These are phyloP conservation scores for Aspergillus sp. DNA, from an alignment of 2,329 filamentous ascomycete species.

Conservation along the genomic window DNA sequence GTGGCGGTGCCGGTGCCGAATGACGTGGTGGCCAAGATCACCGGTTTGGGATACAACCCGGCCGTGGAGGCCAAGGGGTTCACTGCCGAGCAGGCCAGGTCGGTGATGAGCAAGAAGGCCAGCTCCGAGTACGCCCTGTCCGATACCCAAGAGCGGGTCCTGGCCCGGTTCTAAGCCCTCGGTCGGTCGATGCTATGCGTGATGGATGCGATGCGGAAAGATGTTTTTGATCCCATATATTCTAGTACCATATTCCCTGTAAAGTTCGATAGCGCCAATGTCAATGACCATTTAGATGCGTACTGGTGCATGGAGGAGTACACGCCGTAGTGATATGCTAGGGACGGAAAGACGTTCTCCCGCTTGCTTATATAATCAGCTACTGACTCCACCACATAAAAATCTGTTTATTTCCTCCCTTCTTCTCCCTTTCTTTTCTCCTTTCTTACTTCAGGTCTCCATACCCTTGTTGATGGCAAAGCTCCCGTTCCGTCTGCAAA, in stretches of 20 bases:
- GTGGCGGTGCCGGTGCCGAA: constrained; percentile 60
- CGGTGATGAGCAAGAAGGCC: constrained; percentile 68
- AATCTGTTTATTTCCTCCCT: constrained; percentile 17
- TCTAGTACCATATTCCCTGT: neutral
- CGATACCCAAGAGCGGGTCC: constrained; percentile 72
- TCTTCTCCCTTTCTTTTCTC: constrained; percentile 20
- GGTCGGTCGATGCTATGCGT: neutral
- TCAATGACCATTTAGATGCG: too few relatives aligned
- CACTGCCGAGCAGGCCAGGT: constrained; percentile 70
- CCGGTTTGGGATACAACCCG: constrained; percentile 83
- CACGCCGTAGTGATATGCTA: too few relatives aligned
- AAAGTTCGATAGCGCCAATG: neutral
- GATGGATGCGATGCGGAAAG: neutral
- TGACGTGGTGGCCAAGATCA: constrained; percentile 63
- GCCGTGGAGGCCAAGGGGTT: constrained; percentile 87
- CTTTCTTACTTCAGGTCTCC: constrained; percentile 38
- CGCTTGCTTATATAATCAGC: constrained; percentile 13
- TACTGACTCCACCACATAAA: constrained; percentile 12
- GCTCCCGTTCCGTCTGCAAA: constrained; percentile 39
- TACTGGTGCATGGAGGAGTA: too few relatives aligned
- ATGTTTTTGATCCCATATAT: neutral
- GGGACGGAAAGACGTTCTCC: neutral
- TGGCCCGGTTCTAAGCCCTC: constrained; percentile 57
- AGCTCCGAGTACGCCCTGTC: constrained; percentile 73
- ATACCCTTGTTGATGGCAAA: constrained; percentile 45